Conservation (phyloP, 176 grass and related monocot genomes). For the Tuctoria greenei region DNA sequence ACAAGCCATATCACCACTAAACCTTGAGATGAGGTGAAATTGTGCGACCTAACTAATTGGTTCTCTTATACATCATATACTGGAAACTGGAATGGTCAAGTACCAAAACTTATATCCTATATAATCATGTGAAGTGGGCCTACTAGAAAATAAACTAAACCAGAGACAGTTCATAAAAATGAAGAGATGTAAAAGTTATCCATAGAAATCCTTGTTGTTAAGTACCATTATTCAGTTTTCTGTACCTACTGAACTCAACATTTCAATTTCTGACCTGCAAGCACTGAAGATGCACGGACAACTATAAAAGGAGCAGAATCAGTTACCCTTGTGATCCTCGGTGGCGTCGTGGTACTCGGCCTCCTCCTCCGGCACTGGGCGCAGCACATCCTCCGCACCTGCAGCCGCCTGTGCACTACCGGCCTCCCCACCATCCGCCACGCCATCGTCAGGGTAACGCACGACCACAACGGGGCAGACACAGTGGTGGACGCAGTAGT, state of each 20-base stretch:
- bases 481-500: slow-evolving; percentile 97
- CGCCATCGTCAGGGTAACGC: slow-evolving; percentile 62
- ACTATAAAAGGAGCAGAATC: neutral
- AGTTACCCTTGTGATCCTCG: slow-evolving; percentile 79
- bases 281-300: slow-evolving; percentile 6
- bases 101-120: neutral
- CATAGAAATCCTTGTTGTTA: neutral
- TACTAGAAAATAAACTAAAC: too few species aligned
- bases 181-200: neutral
- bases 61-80: neutral
- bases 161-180: neutral
- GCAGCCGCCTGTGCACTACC: neutral
- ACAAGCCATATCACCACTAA: neutral
- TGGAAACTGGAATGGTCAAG: slow-evolving; percentile 13
- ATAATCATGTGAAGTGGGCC: neutral
- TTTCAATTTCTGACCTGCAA: too few species aligned
- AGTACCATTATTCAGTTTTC: neutral
- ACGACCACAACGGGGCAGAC: slow-evolving; percentile 94
- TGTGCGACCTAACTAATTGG: neutral
- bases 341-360: slow-evolving; percentile 77
- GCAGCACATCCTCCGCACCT: slow-evolving; percentile 53
- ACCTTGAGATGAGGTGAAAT: neutral
- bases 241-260: neutral
- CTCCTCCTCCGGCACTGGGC: slow-evolving; percentile 81
- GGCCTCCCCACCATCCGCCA: slow-evolving; percentile 19